Conservation (phyloP, 2,329 filamentous ascomycete species). For the Xylariaceae sp. region DNA sequence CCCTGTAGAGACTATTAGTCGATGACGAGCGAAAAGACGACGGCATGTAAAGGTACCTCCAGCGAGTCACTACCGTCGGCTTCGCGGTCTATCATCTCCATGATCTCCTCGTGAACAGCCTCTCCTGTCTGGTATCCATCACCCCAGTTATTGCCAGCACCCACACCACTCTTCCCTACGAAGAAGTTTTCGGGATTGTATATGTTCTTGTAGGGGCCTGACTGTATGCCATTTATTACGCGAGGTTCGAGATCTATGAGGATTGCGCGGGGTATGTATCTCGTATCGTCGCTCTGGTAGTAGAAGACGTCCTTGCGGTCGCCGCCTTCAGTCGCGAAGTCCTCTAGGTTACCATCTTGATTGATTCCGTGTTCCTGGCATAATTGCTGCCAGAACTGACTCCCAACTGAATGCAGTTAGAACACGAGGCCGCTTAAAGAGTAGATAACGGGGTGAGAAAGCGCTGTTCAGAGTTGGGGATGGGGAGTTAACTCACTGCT, state of each 20-base stretch:
- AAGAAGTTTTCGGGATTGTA: conserved; percentile 99
- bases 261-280: conserved; percentile 95
- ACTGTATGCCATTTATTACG: conserved; percentile 88
- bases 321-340: conserved; percentile 95
- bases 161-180: conserved; percentile 85
- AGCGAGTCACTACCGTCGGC: conserved; percentile 96
- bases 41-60: conserved; percentile 50
- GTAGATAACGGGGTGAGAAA: conserved; percentile 10
- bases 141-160: conserved; percentile 97
- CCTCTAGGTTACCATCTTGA: conserved; percentile 92
- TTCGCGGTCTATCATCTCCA: conserved; percentile 99
- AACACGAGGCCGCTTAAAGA: not conserved
- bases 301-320: conserved; percentile 99
- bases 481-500: conserved; percentile 65
- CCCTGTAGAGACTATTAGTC: conserved; percentile 47
- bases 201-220: conserved; percentile 92
- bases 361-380: conserved; percentile 98
- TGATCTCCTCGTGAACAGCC: conserved; percentile 87
- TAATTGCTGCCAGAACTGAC: conserved; percentile 98
- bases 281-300: conserved; percentile 97
- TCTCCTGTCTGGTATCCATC: conserved; percentile 93
- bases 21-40: not conserved
- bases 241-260: conserved; percentile 91
- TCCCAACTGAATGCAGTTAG: conserved; percentile 63
- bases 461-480: conserved; percentile 8